Conservation (phyloP, 2,329 filamentous ascomycete species). For the Ophiostoma sp. region DNA sequence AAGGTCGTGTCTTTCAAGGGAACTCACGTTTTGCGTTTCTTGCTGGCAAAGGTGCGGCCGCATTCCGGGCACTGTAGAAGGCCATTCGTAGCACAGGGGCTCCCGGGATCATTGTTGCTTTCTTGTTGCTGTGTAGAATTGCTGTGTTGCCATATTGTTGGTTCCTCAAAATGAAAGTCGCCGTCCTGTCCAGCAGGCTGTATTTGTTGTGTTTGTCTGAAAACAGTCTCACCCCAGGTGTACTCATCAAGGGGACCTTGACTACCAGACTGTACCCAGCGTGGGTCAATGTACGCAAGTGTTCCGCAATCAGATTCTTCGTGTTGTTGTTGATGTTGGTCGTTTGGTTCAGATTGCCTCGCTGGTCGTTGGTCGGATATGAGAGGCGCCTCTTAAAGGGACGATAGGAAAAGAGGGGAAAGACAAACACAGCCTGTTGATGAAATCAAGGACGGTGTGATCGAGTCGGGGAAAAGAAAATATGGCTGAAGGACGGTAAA, state of each 20-base stretch:
- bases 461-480: not conserved
- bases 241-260: slow-evolving; percentile 10
- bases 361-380: slow-evolving; percentile 10
- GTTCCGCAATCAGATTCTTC: not conserved
- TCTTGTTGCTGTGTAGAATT: not conserved
- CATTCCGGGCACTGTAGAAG: not conserved
- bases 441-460: not conserved
- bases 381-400: not conserved
- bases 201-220: not conserved
- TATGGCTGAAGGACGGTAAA: not conserved
- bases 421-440: not conserved
- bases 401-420: no score
- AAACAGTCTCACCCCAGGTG: not conserved
- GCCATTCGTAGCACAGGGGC: not conserved
- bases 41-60: not conserved
- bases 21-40: slow-evolving; percentile 9
- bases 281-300: not conserved
- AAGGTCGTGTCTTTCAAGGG: not conserved
- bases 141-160: not conserved
- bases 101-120: slow-evolving; percentile 7
- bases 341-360: not conserved
- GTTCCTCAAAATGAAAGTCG: not conserved
- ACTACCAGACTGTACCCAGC: slow-evolving; percentile 4
- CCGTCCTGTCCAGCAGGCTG: slow-evolving; percentile 22
- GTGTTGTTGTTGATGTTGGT: not conserved